Conservation (phyloP, 805 yeast species). For the Hemisphaericaspora nanyangensis region DNA sequence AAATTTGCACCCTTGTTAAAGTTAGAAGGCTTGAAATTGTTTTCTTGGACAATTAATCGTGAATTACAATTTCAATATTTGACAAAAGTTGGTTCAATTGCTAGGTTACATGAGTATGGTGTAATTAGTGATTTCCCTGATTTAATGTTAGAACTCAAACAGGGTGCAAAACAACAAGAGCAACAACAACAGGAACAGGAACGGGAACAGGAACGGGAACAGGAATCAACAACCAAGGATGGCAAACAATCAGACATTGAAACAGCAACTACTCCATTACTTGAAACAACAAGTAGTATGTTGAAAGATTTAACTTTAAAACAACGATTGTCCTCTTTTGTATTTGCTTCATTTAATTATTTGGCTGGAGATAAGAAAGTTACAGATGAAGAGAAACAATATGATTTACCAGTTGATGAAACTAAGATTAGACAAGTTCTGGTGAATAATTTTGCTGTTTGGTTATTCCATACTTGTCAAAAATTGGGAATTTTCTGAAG, state of each 20-base stretch:
- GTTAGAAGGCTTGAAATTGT: slow-evolving; percentile 28
- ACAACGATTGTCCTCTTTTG: slow-evolving; percentile 12
- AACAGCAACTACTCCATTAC: slow-evolving; percentile 1
- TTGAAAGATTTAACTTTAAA: slow-evolving; percentile 10
- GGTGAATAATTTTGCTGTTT: slow-evolving; percentile 11
- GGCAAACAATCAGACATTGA: slow-evolving; percentile 4
- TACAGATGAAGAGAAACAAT: slow-evolving; percentile 15
- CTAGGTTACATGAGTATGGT: slow-evolving; percentile 29
- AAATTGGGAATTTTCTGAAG: slow-evolving; percentile 21
- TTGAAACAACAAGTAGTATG: not conserved
- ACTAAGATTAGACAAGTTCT: slow-evolving; percentile 9
- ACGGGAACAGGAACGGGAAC: not conserved
- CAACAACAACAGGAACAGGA: slow-evolving; percentile 3
- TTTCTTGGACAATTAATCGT: slow-evolving; percentile 39
- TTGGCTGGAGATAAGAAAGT: slow-evolving; percentile 11
- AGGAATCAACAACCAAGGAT: not conserved
- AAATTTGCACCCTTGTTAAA: slow-evolving; percentile 35
- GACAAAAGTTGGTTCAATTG: slow-evolving; percentile 18
- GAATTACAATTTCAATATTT: slow-evolving; percentile 33
- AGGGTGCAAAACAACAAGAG: slow-evolving; percentile 3
- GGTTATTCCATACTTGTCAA: slow-evolving; percentile 22
- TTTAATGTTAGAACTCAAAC: slow-evolving; percentile 18
- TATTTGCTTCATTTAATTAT: slow-evolving; percentile 10
- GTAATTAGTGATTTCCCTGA: slow-evolving; percentile 36
- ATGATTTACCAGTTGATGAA: slow-evolving; percentile 19